A percentile compares a stretch with the other conserved stretches of the same genome.
Evolutionary conservation across 2,329 filamentous ascomycete genomes (phyloP).

Genomic region (Aureobasidium mangrovei): DNA sequence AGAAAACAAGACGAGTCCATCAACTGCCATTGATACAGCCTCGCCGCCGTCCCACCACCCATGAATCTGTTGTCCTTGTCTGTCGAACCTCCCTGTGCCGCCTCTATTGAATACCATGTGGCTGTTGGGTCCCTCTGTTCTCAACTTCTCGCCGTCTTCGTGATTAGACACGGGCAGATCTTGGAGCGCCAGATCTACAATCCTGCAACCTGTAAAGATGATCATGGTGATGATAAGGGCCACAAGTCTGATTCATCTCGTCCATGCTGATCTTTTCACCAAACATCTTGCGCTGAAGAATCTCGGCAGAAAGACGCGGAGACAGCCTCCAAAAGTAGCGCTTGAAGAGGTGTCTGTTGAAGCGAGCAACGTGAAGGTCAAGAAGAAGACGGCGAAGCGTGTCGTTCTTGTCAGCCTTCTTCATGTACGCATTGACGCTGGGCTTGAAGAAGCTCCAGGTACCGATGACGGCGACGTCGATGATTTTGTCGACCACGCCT

Average conservation of each 20-base stretch:
- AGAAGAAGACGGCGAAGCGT: neutral
- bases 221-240: conserved; percentile 2
- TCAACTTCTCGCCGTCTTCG: too few relatives aligned
- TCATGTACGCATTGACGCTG: neutral
- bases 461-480: neutral
- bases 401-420: neutral
- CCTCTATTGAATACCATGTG: too few relatives aligned
- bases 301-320: neutral
- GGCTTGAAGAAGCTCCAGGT: conserved; percentile 1
- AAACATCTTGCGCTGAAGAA: neutral
- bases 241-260: neutral
- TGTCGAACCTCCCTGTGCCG: too few relatives aligned
- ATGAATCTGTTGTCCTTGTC: too few relatives aligned
- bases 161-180: too few relatives aligned
- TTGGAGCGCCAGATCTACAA: neutral
- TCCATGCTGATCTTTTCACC: neutral
- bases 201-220: neutral
- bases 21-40: too few relatives aligned
- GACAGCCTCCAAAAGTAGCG: conserved; percentile 3
- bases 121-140: too few relatives aligned
- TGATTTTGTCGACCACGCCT: neutral
- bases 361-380: neutral
- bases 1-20: neutral
- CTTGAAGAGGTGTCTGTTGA: neutral
- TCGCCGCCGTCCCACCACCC: too few relatives aligned